Evolutionary conservation across 495 filamentous ascomycete genomes (phyloP).

Genomic region (Endocarpon pusillum): DNA sequence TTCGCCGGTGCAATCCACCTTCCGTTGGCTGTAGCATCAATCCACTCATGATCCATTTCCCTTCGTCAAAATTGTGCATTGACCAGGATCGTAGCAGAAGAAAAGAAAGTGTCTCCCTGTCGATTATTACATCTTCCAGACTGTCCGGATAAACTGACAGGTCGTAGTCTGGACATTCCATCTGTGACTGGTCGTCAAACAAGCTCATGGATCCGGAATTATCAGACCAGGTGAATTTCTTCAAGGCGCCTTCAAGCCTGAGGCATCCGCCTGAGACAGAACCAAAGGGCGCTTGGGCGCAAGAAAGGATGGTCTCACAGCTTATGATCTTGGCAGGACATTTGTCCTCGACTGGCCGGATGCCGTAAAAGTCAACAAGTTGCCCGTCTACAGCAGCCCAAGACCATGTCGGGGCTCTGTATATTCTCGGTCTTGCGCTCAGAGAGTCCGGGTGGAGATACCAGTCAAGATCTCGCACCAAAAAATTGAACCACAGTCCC

Average conservation of each 20-base stretch:
- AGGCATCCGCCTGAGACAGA: background rate
- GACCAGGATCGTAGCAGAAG: too few relatives aligned
- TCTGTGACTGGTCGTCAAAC: too few relatives aligned
- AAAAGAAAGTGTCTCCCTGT: too few relatives aligned
- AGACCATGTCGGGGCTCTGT: background rate
- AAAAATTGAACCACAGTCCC: constrained; percentile 1
- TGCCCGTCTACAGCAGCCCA: background rate
- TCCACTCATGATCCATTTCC: too few relatives aligned
- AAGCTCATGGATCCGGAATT: too few relatives aligned
- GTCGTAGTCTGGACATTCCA: too few relatives aligned
- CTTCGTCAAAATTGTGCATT: too few relatives aligned
- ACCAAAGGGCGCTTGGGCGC: background rate
- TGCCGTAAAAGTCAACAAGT: too few relatives aligned
- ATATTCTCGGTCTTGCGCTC: background rate
- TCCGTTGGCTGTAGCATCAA: too few relatives aligned
- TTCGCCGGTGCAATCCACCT: too few relatives aligned
- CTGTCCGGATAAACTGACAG: constrained; percentile 14
- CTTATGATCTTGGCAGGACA: background rate
- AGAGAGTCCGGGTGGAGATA: background rate
- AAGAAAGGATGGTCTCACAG: background rate
- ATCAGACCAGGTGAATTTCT: background rate
- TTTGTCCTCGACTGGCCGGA: too few relatives aligned
- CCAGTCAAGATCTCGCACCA: constrained; percentile 1
- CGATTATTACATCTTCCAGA: constrained; percentile 21
- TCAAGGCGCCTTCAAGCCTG: background rate